These are phyloP conservation scores for Populus tomentosa DNA, from an alignment of 441 rosid genomes.

Conservation along the genomic window DNA sequence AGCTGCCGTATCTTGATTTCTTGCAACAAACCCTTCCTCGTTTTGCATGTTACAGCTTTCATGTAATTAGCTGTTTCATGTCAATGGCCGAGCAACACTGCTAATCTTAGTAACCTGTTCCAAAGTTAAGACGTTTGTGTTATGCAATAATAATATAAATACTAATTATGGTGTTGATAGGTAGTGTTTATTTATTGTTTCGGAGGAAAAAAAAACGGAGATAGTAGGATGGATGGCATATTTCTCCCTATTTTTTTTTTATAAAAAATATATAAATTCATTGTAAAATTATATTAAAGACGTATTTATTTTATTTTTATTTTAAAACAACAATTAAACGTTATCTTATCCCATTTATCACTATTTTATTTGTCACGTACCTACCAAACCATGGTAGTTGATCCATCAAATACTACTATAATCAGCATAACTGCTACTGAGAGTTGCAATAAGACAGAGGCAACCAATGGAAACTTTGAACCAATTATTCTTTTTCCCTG, in stretches of 20 bases:
- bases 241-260: too few relatives aligned
- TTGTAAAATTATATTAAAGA: too few relatives aligned
- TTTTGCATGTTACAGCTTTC: not conserved
- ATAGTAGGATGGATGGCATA: too few relatives aligned
- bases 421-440: not conserved
- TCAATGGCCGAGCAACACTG: not conserved
- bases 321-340: too few relatives aligned
- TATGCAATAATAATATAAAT: not conserved
- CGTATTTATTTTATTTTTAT: too few relatives aligned
- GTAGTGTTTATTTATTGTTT: too few relatives aligned
- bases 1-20: not conserved
- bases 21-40: not conserved
- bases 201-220: too few relatives aligned
- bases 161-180: too few relatives aligned
- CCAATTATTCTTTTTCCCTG: not conserved
- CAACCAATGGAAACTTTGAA: not conserved
- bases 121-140: not conserved
- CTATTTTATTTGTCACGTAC: not conserved
- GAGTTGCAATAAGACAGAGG: not conserved
- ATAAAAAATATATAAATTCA: too few relatives aligned
- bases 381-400: constrained; percentile 11
- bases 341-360: not conserved
- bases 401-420: not conserved
- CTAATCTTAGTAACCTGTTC: not conserved
- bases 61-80: not conserved